Evolutionary conservation across 2,329 filamentous ascomycete genomes (phyloP).

Genomic region (Dactylonectria macrodidyma): DNA sequence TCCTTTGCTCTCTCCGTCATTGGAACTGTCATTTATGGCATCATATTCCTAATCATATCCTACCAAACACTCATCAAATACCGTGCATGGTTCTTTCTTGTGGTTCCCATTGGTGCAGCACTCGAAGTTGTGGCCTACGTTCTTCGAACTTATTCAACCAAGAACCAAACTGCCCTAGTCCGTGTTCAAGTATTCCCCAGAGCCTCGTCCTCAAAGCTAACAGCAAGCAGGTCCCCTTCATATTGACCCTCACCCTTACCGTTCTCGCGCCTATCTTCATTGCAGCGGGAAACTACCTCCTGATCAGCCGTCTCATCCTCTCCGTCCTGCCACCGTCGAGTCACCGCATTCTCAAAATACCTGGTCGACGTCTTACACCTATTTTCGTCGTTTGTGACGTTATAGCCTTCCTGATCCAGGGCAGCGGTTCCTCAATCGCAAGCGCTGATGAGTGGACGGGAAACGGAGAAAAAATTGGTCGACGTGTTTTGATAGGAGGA

Average conservation of each 20-base stretch:
- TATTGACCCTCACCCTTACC: constrained; percentile 58
- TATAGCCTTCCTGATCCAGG: constrained; percentile 61
- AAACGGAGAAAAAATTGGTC: constrained; percentile 53
- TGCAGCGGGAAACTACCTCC: constrained; percentile 66
- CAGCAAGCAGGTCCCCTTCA: constrained; percentile 52
- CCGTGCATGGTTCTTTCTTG: constrained; percentile 60
- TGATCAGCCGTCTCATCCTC: constrained; percentile 63
- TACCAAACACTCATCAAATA: constrained; percentile 60
- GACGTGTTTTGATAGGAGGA: constrained; percentile 59
- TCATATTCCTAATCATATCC: constrained; percentile 55
- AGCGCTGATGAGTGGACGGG: constrained; percentile 61
- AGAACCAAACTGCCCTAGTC: constrained; percentile 53
- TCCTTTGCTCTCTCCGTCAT: constrained; percentile 59
- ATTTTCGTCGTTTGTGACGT: constrained; percentile 64
- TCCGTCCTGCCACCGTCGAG: constrained; percentile 52
- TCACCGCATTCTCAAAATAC: constrained; percentile 55
- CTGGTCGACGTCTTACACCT: constrained; percentile 57
- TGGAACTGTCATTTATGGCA: constrained; percentile 57
- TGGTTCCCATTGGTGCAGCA: constrained; percentile 57
- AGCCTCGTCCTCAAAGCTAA: constrained; percentile 2
- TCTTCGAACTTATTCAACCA: constrained; percentile 55
- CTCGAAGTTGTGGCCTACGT: constrained; percentile 61
- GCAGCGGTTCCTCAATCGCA: constrained; percentile 60
- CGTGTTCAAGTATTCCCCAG: constrained; percentile 20
- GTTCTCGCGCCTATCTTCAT: constrained; percentile 65